phyloP scores from a whole-genome alignment of 2,329 filamentous ascomycete genomes.

The Trichothecium roseum region DNA sequence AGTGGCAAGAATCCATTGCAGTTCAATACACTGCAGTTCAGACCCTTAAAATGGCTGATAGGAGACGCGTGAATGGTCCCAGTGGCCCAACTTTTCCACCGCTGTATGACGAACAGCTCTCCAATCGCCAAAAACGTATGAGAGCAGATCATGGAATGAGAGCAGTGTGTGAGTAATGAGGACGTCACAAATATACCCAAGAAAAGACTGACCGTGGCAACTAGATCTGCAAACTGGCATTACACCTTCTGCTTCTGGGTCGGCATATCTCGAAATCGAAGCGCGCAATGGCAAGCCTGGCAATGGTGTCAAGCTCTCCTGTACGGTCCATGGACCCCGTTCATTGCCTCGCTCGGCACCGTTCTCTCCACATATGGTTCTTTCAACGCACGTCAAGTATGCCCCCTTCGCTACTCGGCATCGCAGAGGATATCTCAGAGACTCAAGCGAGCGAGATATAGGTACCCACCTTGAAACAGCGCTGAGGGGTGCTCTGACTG shows the following conservation, averaged over 20 bases:
- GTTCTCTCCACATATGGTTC: constrained; percentile 84
- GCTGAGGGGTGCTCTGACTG: constrained; percentile 78
- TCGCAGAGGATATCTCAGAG: constrained; percentile 75
- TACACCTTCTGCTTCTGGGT: constrained; percentile 86
- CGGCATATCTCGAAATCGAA: constrained; percentile 70
- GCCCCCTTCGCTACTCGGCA: constrained; percentile 83
- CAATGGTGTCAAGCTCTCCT: constrained; percentile 79
- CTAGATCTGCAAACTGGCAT: constrained; percentile 83
- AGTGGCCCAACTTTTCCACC: constrained; percentile 66
- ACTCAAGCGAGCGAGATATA: constrained; percentile 78
- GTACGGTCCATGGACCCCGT: constrained; percentile 86
- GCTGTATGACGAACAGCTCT: constrained; percentile 47
- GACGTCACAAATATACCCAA: neutral
- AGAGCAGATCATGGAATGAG: constrained; percentile 58
- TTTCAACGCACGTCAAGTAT: constrained; percentile 92
- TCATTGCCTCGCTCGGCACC: constrained; percentile 81
- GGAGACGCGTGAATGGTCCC: constrained; percentile 84
- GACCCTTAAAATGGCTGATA: constrained; percentile 71
- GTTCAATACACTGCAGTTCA: no score
- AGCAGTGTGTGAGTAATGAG: constrained; percentile 32
- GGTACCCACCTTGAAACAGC: constrained; percentile 87
- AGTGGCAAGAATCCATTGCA: no score
- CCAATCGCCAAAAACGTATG: constrained; percentile 33
- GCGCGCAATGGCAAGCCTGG: constrained; percentile 33
- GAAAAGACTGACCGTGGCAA: constrained; percentile 4